These are phyloP conservation scores for Leishmania braziliensis DNA, from an alignment of 208 protist species.

Conservation along the genomic window DNA sequence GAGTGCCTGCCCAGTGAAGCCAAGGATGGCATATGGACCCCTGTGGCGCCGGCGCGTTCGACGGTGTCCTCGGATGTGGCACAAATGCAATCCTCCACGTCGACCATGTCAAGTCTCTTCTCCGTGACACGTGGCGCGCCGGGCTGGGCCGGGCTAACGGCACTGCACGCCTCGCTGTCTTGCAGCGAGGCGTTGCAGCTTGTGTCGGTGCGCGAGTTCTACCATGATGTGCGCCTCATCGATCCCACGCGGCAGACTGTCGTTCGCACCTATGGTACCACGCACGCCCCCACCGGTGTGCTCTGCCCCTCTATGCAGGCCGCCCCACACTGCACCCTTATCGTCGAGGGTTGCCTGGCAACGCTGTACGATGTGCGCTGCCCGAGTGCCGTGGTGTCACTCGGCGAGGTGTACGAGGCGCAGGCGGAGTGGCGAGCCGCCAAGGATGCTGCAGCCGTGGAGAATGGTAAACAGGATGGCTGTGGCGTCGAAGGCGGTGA, in stretches of 20 bases:
- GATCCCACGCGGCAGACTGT: conserved; percentile 40
- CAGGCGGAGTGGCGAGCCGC: conserved; percentile 19
- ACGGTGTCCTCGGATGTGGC: conserved; percentile 11
- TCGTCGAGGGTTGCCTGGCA: conserved; percentile 69
- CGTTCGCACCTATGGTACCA: conserved; percentile 66
- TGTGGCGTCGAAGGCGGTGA: neutral
- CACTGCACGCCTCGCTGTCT: neutral
- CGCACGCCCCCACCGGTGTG: conserved; percentile 68
- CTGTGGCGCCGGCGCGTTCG: conserved; percentile 10
- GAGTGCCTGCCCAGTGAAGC: neutral
- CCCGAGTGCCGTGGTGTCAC: conserved; percentile 48
- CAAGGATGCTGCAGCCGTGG: conserved; percentile 5
- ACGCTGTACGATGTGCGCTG: conserved; percentile 78
- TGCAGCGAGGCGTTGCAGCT: conserved; percentile 20
- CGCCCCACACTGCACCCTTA: conserved; percentile 41
- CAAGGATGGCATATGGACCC: neutral
- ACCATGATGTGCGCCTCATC: conserved; percentile 68
- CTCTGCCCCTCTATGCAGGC: conserved; percentile 29
- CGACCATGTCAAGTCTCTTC: conserved; percentile 20
- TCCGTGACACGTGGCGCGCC: conserved; percentile 28
- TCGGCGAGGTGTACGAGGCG: conserved; percentile 19
- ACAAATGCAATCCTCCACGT: neutral
- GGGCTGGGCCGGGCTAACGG: conserved; percentile 58
- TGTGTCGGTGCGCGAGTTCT: conserved; percentile 60
- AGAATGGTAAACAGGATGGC: conserved; percentile 1